phyloP scores from a whole-genome alignment of 1,284 basidiomycete species.

The Trametes versicolor region DNA sequence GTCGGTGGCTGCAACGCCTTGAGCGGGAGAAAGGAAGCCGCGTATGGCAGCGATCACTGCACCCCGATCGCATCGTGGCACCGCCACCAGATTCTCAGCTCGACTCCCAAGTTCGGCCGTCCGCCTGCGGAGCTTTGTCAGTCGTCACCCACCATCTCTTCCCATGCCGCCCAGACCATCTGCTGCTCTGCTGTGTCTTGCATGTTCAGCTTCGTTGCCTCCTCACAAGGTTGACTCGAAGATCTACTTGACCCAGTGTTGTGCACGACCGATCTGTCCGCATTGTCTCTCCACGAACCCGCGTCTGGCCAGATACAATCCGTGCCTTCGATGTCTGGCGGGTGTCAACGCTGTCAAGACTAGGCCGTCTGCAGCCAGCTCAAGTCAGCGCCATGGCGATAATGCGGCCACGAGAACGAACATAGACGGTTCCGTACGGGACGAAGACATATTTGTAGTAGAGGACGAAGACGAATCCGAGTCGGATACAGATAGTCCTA shows the following conservation, averaged over 20 bases:
- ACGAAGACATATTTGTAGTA: slow-evolving; percentile 69
- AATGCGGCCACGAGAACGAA: slow-evolving; percentile 44
- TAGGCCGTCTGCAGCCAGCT: slow-evolving; percentile 24
- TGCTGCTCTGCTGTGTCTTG: slow-evolving; percentile 58
- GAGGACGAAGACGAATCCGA: slow-evolving; percentile 66
- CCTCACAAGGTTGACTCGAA: slow-evolving; percentile 37
- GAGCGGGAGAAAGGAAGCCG: slow-evolving; percentile 22
- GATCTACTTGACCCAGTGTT: slow-evolving; percentile 64
- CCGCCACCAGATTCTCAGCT: slow-evolving; percentile 20
- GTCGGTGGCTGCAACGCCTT: slow-evolving; percentile 23
- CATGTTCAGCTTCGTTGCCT: slow-evolving; percentile 70
- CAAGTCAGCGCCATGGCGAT: not conserved
- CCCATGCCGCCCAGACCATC: slow-evolving; percentile 19
- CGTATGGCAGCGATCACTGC: slow-evolving; percentile 20
- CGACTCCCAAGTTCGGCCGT: not conserved
- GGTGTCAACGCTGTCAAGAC: slow-evolving; percentile 58
- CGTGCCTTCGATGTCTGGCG: slow-evolving; percentile 69
- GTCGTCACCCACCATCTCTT: slow-evolving; percentile 1
- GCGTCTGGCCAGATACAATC: slow-evolving; percentile 67
- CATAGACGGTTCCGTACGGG: slow-evolving; percentile 61
- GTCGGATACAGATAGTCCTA: slow-evolving; percentile 45
- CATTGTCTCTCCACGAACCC: slow-evolving; percentile 63
- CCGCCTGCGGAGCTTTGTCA: slow-evolving; percentile 12
- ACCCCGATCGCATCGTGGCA: slow-evolving; percentile 25
- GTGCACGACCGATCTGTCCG: slow-evolving; percentile 66